Base-by-base conservation (phyloP, 2,329 filamentous ascomycete species). In the Chrysoporthe puriensis region DNA sequence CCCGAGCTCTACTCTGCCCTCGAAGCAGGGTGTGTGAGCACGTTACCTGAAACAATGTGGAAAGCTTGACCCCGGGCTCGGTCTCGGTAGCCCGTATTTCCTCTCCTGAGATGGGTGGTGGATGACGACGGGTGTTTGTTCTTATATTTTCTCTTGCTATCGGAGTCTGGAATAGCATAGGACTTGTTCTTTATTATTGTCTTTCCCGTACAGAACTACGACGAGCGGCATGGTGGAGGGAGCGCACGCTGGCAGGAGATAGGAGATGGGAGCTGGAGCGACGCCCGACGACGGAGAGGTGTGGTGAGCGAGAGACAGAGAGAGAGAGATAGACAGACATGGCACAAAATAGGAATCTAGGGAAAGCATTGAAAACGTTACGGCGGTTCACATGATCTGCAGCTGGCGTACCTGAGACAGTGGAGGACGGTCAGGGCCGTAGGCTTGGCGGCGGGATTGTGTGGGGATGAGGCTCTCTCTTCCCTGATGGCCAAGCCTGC, bases 141-240 rank as follows among this genome's bases (percentile, higher is more conserved):
- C 50, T 67, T 62, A 18, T 43, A 16, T 50, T 58, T 67, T 67
- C 60, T 57, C 62, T 68, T 66, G 65, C 64, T 64, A 61, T 56
- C 57, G 67, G 67, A 67, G 67, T 69, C 65, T 57, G 67, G 67
- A 67, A 66, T 69, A 69, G 67, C 67, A 69, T 69, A 64, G 64
- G 67, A 67, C 62, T 67, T 69, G 64, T 62, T 64, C 57, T 69
- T 66, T 60, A 43, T 44, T 44, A 40, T 21, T 21, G 14, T 26
- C 54, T 69, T 63, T 68, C 62, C 59, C 54, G 46, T 68, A 36
- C 67, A 59, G 64, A 62, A 48, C 46, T 66, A 59, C 40, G 58
- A 56, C 56, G 57, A 40, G 56, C 18, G 44, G 36, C 59, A n/a
- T 21, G 54, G 60, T n/a, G 62, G 18, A 46, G 54, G 63, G 36